Evolutionary conservation across 768 basidiomycete species (phyloP), one percentile per base, ranked within the genome.

Genomic region (Leccinum fibrillosum): DNA sequence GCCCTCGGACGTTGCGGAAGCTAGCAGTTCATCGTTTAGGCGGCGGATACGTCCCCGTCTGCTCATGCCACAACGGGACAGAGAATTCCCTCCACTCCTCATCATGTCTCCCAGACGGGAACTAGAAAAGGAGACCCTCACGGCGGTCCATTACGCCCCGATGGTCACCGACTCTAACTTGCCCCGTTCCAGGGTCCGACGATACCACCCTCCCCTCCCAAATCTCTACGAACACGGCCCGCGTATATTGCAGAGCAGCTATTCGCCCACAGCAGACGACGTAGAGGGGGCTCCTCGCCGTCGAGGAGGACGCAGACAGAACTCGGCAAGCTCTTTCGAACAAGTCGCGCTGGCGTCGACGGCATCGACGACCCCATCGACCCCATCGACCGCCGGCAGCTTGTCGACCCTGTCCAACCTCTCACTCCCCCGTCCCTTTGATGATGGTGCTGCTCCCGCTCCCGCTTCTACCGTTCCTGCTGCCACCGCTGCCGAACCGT

Each of bases 11-110:
- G 39, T 13, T 19, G 39, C 15, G 3, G 55, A 54, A 5, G 3
- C 35, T 39, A 23, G 19, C 7, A 19, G 26, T 25, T 17, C 57
- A 8, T 49, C 9, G 6, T 21, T 49, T 12, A 4, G 15, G 10
- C 51, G 54, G 34, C 59, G 56, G 49, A 34, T 21, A 32, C 58
- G 69, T 23, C 60, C 51, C 15, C 60, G 64, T 23, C 26, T 57
- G 49, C 30, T 15, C 13, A 9, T 34, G 47, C 30, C 6, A 8
- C 59, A 28, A 39, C 55, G 42, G 30, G 64, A 57, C 34, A 13
- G 54, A n/a, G 59, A 62, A 47, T 69, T 71, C 11, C 44, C 69
- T 11, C 67, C 69, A 30, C 67, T 71, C 49, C 62, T 69, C 39
- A 21, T 61, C 2, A 58, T 64, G 47, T 57, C 69, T 32, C 64